Evolutionary conservation across 768 basidiomycete genomes (phyloP), one percentile per base, ranked within the genome.

Genomic region (Pulveroboletus sp.): DNA sequence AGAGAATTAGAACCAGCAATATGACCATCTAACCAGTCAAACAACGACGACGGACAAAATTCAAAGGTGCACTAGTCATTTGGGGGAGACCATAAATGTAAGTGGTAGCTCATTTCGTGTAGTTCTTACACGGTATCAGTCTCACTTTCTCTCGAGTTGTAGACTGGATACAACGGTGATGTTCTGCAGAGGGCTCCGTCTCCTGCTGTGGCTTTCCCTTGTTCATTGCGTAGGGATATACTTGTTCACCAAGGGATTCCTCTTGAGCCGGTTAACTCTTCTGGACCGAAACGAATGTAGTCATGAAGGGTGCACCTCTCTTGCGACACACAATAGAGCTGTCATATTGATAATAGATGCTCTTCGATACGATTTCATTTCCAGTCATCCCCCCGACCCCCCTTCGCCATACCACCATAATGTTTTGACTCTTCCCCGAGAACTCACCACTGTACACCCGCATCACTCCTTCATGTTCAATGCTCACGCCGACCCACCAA

Each of bases 401-500:
- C 58, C 69, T 0, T 86, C 86, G 1, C 77, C 79, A 2, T 79
- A 82, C 58, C 87, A 93, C 63, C 93, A 96, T 66, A 79, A 89
- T 66, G 75, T 93, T 21, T 69, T 99, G 24, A 86, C 82, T 0
- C 73, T 95, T 11, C 95, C 95, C 0, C 71, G 74, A 4, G 78
- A 88, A 60, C 76, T 97, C 31, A 84, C 88, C 0, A 70, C 72
- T 0, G 60, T 69, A 2, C 68, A 77, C 14, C 94, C 96, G 0
- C 64, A 72, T 35, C 78, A 84, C 46, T 94, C 93, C 0, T 82
- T 95, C 66, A 73, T 98, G 39, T 93, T 91, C 68, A 88, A 97
- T 62, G 77, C 91, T 2, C 84, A 89, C 68, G 82, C 93, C 4
- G 95, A 99, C 61, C 95, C 96, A 0, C 96, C 96, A 0, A 99